A percentile compares a stretch with the other conserved stretches of the same genome.
Evolutionary conservation across 2,329 filamentous ascomycete genomes (phyloP).

Genomic region (Zymoseptoria passerinii): DNA sequence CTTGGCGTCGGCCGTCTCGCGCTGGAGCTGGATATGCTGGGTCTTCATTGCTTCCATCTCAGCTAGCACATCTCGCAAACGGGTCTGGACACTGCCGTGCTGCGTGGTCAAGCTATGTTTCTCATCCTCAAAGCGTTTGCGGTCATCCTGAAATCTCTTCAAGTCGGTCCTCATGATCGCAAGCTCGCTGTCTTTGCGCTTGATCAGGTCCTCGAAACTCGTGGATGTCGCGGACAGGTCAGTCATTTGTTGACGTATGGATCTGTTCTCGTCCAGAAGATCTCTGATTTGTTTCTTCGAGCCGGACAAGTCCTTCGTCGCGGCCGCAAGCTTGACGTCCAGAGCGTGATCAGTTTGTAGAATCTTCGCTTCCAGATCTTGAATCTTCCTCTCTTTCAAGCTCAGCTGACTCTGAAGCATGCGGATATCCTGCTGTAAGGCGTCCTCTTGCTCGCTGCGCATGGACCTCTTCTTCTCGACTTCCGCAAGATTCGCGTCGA

Average conservation of each 20-base stretch:
- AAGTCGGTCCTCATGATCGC: constrained; percentile 76
- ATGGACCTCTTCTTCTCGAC: constrained; percentile 63
- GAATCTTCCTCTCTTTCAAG: constrained; percentile 80
- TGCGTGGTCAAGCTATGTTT: constrained; percentile 62
- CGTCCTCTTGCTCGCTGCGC: constrained; percentile 66
- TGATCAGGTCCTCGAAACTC: constrained; percentile 87
- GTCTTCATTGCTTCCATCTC: constrained; percentile 80
- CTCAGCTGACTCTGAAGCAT: constrained; percentile 85
- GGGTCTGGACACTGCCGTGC: constrained; percentile 67
- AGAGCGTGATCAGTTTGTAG: constrained; percentile 81
- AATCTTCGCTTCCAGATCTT: constrained; percentile 77
- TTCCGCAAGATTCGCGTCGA: constrained; percentile 64
- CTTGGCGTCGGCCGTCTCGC: constrained; percentile 83
- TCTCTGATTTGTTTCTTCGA: constrained; percentile 67
- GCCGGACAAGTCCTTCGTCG: constrained; percentile 71
- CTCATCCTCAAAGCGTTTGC: constrained; percentile 68
- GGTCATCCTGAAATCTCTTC: constrained; percentile 73
- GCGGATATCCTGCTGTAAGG: constrained; percentile 73
- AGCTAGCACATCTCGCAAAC: constrained; percentile 76
- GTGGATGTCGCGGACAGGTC: constrained; percentile 86
- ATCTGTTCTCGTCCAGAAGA: constrained; percentile 69
- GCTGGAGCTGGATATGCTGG: constrained; percentile 74
- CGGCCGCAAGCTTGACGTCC: constrained; percentile 70
- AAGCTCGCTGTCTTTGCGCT: constrained; percentile 89
- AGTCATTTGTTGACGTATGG: constrained; percentile 74